These are phyloP conservation scores for Annulohypoxylon stygium DNA, from an alignment of 495 filamentous ascomycete genomes.

Conservation along the genomic window DNA sequence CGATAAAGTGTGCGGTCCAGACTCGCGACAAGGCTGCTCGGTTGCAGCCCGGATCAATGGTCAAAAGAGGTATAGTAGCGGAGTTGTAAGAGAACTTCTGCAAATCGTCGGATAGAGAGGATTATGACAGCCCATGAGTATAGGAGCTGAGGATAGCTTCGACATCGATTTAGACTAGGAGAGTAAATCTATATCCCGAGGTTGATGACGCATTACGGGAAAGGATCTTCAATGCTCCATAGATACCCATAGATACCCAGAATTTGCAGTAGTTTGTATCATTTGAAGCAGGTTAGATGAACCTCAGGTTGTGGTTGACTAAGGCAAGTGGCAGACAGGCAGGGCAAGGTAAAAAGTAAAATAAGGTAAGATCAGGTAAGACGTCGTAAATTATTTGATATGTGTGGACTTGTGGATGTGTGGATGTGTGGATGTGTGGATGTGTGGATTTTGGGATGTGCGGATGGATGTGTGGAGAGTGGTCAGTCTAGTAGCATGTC, in stretches of 20 bases:
- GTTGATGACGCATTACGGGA: conserved; percentile 27
- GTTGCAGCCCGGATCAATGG: conserved; percentile 40
- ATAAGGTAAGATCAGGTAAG: conserved; percentile 28
- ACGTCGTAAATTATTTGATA: conserved; percentile 18
- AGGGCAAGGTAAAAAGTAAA: conserved; percentile 16
- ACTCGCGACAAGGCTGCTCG: conserved; percentile 40
- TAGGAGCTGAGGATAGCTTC: conserved; percentile 20
- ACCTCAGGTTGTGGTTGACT: conserved; percentile 18
- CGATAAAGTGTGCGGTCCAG: conserved; percentile 26
- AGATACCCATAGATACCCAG: conserved; percentile 24
- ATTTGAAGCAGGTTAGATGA: conserved; percentile 18
- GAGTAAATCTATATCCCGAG: conserved; percentile 16
- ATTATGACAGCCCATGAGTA: conserved; percentile 27
- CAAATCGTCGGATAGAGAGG: conserved; percentile 28
- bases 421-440: conserved; percentile 9
- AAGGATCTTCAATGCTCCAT: conserved; percentile 32
- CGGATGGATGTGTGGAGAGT: conserved; percentile 20
- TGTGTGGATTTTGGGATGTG: not conserved
- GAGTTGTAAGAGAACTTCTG: conserved; percentile 32
- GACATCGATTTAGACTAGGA: conserved; percentile 34
- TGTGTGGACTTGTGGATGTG: conserved; percentile 8
- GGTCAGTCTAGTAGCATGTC: conserved; percentile 23
- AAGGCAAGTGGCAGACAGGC: conserved; percentile 13
- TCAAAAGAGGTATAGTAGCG: conserved; percentile 44
- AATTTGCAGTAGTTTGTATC: conserved; percentile 6